Percentiles rank a stretch among this genome's conserved stretches.
phyloP scores from a whole-genome alignment of 805 yeast genomes.

The Candida wancherniae region DNA sequence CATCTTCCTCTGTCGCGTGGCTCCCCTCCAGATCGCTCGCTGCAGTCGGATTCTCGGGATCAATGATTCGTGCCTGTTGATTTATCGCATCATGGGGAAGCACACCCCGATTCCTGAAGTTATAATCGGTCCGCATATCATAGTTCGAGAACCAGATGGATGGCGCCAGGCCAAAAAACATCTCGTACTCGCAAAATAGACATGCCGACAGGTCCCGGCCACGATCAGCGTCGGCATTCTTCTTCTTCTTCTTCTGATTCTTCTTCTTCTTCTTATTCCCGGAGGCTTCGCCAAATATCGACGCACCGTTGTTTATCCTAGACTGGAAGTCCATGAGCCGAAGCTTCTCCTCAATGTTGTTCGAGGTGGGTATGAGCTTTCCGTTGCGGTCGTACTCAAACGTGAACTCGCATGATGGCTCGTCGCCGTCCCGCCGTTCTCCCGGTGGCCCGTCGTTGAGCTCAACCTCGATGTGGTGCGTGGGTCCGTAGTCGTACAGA shows the following conservation, averaged over 20 bases:
- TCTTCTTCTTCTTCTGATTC: constrained; percentile 11
- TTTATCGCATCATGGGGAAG: too few relatives aligned
- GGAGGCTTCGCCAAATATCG: constrained; percentile 3
- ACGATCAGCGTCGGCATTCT: constrained; percentile 7
- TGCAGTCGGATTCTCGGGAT: too few relatives aligned
- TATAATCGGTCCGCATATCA: too few relatives aligned
- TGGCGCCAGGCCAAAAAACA: constrained; percentile 47
- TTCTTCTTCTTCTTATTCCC: constrained; percentile 14
- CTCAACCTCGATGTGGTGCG: constrained; percentile 41
- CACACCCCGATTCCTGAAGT: too few relatives aligned
- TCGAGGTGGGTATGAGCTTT: constrained; percentile 34
- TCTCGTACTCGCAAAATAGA: constrained; percentile 50
- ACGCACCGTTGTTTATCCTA: constrained; percentile 8
- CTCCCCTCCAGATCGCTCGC: constrained; percentile 17
- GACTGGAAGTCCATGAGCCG: constrained; percentile 28
- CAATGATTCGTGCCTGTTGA: too few relatives aligned
- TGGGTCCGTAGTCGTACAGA: constrained; percentile 28
- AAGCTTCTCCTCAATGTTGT: constrained; percentile 35
- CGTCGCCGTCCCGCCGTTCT: constrained; percentile 24
- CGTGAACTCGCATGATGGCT: constrained; percentile 42
- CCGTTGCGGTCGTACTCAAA: constrained; percentile 42
- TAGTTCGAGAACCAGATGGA: too few relatives aligned
- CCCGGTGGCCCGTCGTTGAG: constrained; percentile 33
- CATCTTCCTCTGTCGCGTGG: constrained; percentile 9
- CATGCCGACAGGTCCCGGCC: constrained; percentile 25